Evolutionary conservation across 2,329 filamentous ascomycete genomes (phyloP).

Genomic region (Stylonectria norvegica): DNA sequence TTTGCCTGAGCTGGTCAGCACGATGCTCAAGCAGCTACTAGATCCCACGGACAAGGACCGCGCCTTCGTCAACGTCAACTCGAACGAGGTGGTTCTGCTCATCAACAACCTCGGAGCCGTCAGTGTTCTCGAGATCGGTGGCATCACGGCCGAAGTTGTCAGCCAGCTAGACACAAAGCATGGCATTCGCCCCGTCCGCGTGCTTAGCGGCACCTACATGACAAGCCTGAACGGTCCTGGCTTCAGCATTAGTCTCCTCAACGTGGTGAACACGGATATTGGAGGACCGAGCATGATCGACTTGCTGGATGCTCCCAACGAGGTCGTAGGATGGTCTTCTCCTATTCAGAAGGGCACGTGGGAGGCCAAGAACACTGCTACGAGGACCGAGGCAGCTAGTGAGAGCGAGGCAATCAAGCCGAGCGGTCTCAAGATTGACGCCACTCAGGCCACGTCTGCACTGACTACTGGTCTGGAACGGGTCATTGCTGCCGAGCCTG

Average conservation of each 20-base stretch:
- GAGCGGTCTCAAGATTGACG: slow-evolving; percentile 53
- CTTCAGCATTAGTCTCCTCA: slow-evolving; percentile 70
- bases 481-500: slow-evolving; percentile 64
- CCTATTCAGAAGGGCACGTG: slow-evolving; percentile 62
- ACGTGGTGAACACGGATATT: slow-evolving; percentile 58
- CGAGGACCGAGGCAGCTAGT: slow-evolving; percentile 38
- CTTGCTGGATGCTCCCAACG: slow-evolving; percentile 65
- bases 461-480: slow-evolving; percentile 57
- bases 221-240: slow-evolving; percentile 73
- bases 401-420: slow-evolving; percentile 34
- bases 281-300: slow-evolving; percentile 61
- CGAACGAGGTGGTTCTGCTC: slow-evolving; percentile 63
- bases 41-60: slow-evolving; percentile 64
- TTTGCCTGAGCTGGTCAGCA: slow-evolving; percentile 53
- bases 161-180: slow-evolving; percentile 57
- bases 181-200: slow-evolving; percentile 59
- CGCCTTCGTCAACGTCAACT: slow-evolving; percentile 63
- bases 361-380: slow-evolving; percentile 52
- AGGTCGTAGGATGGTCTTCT: slow-evolving; percentile 68
- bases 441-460: slow-evolving; percentile 44
- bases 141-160: slow-evolving; percentile 66
- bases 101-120: slow-evolving; percentile 76
- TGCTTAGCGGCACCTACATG: slow-evolving; percentile 71
- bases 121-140: slow-evolving; percentile 67
- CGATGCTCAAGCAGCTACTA: slow-evolving; percentile 68